Base-by-base conservation (phyloP, 495 filamentous ascomycete genomes). In the Neurospora sp. region DNA sequence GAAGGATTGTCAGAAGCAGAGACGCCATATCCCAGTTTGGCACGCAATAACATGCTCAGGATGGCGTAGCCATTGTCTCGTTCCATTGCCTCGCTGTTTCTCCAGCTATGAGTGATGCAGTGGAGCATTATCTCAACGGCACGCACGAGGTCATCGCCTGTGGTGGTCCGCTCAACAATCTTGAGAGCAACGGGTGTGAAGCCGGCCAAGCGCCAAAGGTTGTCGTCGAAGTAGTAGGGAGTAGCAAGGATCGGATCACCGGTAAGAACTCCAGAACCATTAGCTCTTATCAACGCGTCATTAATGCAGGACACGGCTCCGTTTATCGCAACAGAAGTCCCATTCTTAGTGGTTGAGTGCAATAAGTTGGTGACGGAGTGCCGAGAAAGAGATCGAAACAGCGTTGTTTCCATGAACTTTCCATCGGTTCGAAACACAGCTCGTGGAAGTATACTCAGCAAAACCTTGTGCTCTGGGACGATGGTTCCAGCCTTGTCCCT, bases 51-150 rank as follows among this genome's bases (percentile, higher is more conserved):
- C 71, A 87, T 86, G 68, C 90, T 92, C 40, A 98, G 84, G n/a
- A 98, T 91, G 16, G 92, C 91, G 79, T 97, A 99, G 12, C 94
- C 96, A 77, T 94, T 97, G 71, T 97, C 94, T 78, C 90, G 90
- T 81, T 99, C 96, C 93, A 99, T 97, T 69, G 95, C 94, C 81
- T 99, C 96, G 76, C 96, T 98, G 75, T 98, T 98, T 75, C 96
- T 89, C 96, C 96, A 99, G 79, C 90, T 97, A 68, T 91, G 90
- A 77, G 92, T 89, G 18, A 97, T 90, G 70, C 91, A 90, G 77
- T 91, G 89, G 74, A 97, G 93, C 59, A 97, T 84, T 70, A 96
- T 91, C 74, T 94, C 88, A 12, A 97, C 90, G 4, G 94, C 90
- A 44, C 92, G 86, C n/a, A 93, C 82, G 42, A 93, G 86, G 39